These are phyloP conservation scores for Fulvia fulva DNA, from an alignment of 2,329 filamentous ascomycete species.

Conservation along the genomic window DNA sequence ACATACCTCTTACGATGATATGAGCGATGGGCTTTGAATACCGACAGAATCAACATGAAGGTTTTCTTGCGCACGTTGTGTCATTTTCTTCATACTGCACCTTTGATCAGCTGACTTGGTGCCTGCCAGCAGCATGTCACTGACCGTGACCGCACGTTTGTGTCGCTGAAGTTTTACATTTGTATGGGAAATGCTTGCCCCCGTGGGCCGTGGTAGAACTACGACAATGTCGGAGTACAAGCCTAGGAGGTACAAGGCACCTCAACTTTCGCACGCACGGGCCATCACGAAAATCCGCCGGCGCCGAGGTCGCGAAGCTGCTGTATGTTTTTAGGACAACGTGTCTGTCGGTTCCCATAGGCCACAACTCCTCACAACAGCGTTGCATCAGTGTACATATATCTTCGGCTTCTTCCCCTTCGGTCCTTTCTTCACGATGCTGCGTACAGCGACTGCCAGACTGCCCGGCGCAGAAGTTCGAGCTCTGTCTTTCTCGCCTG, in stretches of 20 bases:
- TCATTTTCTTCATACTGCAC: background rate
- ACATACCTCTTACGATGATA: slow-evolving; percentile 1
- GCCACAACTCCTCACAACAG: background rate
- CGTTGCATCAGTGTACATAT: background rate
- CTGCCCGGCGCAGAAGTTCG: slow-evolving; percentile 11
- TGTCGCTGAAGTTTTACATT: too few species aligned
- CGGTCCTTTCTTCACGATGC: slow-evolving; percentile 11
- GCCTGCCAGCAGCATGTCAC: too few species aligned
- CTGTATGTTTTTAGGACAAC: background rate
- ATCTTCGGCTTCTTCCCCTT: background rate
- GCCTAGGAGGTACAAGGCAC: too few species aligned
- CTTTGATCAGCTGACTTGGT: too few species aligned
- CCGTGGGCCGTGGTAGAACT: too few species aligned
- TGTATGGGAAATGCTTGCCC: too few species aligned
- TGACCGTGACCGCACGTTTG: too few species aligned
- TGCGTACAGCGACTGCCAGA: slow-evolving; percentile 17
- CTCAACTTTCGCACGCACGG: background rate
- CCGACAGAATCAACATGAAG: background rate
- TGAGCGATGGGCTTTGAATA: background rate
- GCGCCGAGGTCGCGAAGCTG: background rate
- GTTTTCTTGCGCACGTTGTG: background rate
- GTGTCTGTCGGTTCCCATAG: background rate
- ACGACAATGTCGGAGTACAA: too few species aligned
- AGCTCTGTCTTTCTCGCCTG: too few species aligned
- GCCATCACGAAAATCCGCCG: background rate